Evolutionary conservation across 2,329 filamentous ascomycete species (phyloP).

Genomic region (Mycocentrospora acerina): DNA sequence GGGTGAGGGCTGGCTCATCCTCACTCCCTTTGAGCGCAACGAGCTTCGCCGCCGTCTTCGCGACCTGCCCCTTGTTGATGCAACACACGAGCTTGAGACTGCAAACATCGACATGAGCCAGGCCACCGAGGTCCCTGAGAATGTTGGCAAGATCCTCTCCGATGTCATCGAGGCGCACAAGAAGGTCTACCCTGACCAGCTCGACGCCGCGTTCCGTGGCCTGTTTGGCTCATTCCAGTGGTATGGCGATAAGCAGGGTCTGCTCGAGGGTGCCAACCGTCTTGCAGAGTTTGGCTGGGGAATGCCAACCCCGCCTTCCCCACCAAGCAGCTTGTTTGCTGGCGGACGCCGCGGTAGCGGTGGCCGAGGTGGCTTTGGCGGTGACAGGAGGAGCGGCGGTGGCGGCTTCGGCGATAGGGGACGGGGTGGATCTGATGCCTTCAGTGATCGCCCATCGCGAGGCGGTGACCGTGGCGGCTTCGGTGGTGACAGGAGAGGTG

Average conservation of each 20-base stretch:
- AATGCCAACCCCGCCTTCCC: slow-evolving; percentile 44
- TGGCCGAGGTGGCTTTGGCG: slow-evolving; percentile 11
- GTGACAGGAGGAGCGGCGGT: slow-evolving; percentile 13
- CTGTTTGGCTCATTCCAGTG: slow-evolving; percentile 57
- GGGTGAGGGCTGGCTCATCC: slow-evolving; percentile 69
- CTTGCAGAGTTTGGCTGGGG: slow-evolving; percentile 52
- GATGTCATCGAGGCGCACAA: slow-evolving; percentile 49
- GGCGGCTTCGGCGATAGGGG: slow-evolving; percentile 19
- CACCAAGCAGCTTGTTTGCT: slow-evolving; percentile 25
- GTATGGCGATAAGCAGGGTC: slow-evolving; percentile 42
- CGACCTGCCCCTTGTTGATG: slow-evolving; percentile 60
- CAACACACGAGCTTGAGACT: slow-evolving; percentile 54
- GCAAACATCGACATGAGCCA: slow-evolving; percentile 52
- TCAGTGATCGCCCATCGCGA: no score
- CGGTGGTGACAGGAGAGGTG: slow-evolving; percentile 12
- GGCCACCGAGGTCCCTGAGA: slow-evolving; percentile 43
- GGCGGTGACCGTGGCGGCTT: slow-evolving; percentile 12
- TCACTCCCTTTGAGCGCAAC: slow-evolving; percentile 57
- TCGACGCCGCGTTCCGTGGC: slow-evolving; percentile 57
- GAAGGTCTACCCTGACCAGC: slow-evolving; percentile 44
- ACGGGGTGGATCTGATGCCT: slow-evolving; percentile 13
- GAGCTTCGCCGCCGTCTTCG: slow-evolving; percentile 55
- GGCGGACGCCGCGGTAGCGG: slow-evolving; percentile 15
- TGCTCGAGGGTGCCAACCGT: slow-evolving; percentile 49
- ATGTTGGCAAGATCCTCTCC: slow-evolving; percentile 49